Evolutionary conservation across 257 asterid species (phyloP), one percentile per base, ranked within the genome.

Genomic region (Phtheirospermum japonicum): DNA sequence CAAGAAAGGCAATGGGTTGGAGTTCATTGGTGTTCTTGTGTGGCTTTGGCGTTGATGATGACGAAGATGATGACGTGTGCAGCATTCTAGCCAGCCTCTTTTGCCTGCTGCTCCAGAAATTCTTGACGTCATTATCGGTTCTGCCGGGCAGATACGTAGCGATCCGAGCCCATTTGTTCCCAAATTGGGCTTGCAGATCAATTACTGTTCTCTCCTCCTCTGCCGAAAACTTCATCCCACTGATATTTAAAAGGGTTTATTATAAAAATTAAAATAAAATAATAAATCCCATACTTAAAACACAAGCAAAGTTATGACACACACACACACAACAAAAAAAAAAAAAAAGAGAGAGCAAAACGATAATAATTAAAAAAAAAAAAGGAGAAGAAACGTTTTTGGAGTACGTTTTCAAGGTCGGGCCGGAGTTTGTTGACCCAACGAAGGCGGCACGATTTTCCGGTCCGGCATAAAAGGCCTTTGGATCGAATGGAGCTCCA

Each of bases 401-500:
- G 51, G 28, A 17, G 7, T 75, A 85, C 93, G 67, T 82, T 65
- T 85, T 85, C 81, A 90, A 78, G n/a, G 81, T 85, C 72, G 68
- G 98, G 98, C 1, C 94, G 81, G 73, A 90, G 98, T 77, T 88
- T 90, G 66, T 90, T 90, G 55, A 90, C 98, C 96, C 98, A 90
- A 19, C 98, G 95, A 62, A 90, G 95, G 59, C 96, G 94, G 65
- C 98, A 90, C 16, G 98, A 90, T 52, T 90, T 90, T n/a, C 95
- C 98, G 57, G 95, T 85, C 5, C 98, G 82, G n/a, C 71, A 78
- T 54, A 90, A 66, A n/a, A 90, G 94, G 52, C 98, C 98, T 76
- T 88, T 91, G 95, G 94, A 85, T 85, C 91, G 98, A 91, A 91
- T 79, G 89, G 96, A 85, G 94, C 95, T 91, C 98, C 96, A 91